Base-by-base conservation (phyloP, 495 filamentous ascomycete genomes). In the Cladorrhinum samala region DNA sequence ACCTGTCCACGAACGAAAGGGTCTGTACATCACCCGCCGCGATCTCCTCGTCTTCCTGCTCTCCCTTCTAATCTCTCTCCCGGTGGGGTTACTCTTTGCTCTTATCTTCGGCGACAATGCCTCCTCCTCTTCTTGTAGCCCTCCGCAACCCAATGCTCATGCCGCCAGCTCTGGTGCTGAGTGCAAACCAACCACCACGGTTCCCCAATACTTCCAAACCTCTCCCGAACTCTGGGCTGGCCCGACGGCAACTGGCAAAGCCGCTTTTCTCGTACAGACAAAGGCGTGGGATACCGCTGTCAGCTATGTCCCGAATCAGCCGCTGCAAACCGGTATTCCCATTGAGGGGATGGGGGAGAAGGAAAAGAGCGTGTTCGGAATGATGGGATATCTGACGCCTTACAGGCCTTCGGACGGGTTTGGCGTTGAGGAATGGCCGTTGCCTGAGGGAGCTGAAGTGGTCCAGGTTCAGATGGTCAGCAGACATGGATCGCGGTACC, bases 401-500 rank as follows among this genome's bases (percentile, higher is more conserved):
- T 79, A 79, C 53, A 67, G 46, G 19, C 68, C 69, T 2, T 62
- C 63, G 9, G 65, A 70, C 3, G 79, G 79, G 13, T 81, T 80
- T 41, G 80, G 81, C 0, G 78, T 81, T 1, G 60, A 77, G 11
- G 81, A 84, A 60, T 78, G 74, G 46, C 72, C 81, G 11, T 53
- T 83, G 2, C 80, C 80, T n/a, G 43, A 61, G 0, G 80, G 76
- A 1, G 72, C 77, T 0, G 75, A 79, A 27, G 81, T 84, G 44
- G 67, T 70, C 18, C 77, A 81, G 52, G 67, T 84, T 40, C 78
- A 91, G 62, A 72, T 89, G 38, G 74, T 95, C 39, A 87, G 86
- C 5, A 78, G 89, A 4, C 89, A 95, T 68, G 89, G 89, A 9
- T 85, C 86, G 8, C 77, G 89, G 54, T 85, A 86, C 65, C 89